Conservation (phyloP, 2,329 filamentous ascomycete genomes). For the Fusarium bulbicola region DNA sequence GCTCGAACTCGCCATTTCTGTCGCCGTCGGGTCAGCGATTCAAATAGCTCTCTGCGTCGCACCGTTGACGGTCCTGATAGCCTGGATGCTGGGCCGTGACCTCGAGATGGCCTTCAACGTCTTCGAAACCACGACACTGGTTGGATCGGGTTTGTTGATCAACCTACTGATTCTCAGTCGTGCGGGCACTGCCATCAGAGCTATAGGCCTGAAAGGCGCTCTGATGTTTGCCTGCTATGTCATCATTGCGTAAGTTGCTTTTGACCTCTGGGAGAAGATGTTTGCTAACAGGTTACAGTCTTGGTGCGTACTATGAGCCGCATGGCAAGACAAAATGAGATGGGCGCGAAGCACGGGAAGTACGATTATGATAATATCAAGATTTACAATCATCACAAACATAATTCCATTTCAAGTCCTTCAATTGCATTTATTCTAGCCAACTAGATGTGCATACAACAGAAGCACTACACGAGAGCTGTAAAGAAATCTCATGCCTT, state of each 20-base stretch:
- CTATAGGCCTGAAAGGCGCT: conserved; percentile 62
- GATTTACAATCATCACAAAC: background rate
- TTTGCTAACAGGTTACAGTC: background rate
- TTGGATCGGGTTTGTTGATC: conserved; percentile 75
- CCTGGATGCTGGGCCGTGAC: conserved; percentile 64
- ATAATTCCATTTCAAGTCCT: background rate
- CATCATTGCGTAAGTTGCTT: conserved; percentile 53
- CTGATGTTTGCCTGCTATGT: conserved; percentile 63
- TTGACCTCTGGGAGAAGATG: fast-evolving
- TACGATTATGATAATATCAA: conserved; percentile 23
- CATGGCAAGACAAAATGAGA: conserved; percentile 7
- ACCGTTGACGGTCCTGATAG: conserved; percentile 67
- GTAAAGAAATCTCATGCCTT: too few relatives aligned
- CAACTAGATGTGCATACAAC: too few relatives aligned
- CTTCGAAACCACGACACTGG: conserved; percentile 79
- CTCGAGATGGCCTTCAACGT: conserved; percentile 77
- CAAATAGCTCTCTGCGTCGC: conserved; percentile 71
- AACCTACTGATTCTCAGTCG: conserved; percentile 81
- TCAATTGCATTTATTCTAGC: too few relatives aligned
- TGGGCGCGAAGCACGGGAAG: fast-evolving
- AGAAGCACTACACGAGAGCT: too few relatives aligned
- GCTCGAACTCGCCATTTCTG: conserved; percentile 69
- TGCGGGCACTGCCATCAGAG: conserved; percentile 70
- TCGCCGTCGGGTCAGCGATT: conserved; percentile 68
- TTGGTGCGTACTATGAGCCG: conserved; percentile 34